These are phyloP conservation scores for Geotrichum reessii DNA, from an alignment of 1,139 yeast genomes.

Conservation along the genomic window DNA sequence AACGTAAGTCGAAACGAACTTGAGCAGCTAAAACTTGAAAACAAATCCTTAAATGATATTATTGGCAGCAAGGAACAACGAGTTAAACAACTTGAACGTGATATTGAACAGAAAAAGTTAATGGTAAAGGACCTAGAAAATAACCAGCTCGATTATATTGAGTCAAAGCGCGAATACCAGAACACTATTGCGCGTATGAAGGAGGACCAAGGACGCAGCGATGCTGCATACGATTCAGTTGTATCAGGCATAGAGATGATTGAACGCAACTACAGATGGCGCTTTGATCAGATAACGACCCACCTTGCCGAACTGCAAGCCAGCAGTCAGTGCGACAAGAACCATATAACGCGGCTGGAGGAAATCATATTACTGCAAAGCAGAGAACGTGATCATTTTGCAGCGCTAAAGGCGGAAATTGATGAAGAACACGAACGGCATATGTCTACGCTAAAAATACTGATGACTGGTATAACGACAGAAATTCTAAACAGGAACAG, in stretches of 20 bases:
- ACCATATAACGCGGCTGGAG: conserved; percentile 20
- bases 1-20: conserved; percentile 24
- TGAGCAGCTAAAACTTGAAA: conserved; percentile 26
- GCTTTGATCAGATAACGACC: conserved; percentile 17
- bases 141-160: conserved; percentile 5
- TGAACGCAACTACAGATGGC: conserved; percentile 7
- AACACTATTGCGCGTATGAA: neutral
- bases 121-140: conserved; percentile 23
- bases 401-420: conserved; percentile 21
- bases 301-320: conserved; percentile 23
- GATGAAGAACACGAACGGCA: conserved; percentile 23
- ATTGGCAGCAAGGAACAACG: conserved; percentile 25
- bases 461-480: conserved; percentile 1
- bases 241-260: neutral
- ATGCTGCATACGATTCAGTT: conserved; percentile 6
- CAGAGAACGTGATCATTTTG: conserved; percentile 22
- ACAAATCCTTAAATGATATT: conserved; percentile 24
- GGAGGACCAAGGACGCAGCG: conserved; percentile 6
- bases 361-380: conserved; percentile 20
- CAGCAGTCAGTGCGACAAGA: conserved; percentile 22
- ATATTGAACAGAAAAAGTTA: neutral
- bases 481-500: neutral
- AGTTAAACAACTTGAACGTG: neutral
- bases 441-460: conserved; percentile 20
- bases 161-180: conserved; percentile 3